Percentiles rank a stretch among this genome's conserved stretches.
These are phyloP conservation scores for Parathielavia appendiculata DNA, from an alignment of 495 filamentous ascomycete species.

Conservation along the genomic window DNA sequence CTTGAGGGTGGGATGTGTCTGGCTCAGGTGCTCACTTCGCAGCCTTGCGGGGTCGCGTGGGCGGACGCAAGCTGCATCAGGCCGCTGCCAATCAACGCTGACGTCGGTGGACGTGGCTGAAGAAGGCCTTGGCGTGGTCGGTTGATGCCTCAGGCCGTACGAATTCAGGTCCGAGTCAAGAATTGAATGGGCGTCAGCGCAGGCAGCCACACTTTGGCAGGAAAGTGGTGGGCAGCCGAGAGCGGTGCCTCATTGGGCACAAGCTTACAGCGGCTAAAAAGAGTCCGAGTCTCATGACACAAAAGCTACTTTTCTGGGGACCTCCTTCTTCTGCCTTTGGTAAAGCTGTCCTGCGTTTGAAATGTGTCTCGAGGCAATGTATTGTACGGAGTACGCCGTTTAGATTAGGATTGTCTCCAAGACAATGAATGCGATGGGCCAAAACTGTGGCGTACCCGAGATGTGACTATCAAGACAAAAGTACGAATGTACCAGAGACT, in stretches of 20 bases:
- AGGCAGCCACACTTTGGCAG: conserved; percentile 24
- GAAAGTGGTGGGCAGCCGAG: not conserved
- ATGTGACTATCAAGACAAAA: conserved; percentile 4
- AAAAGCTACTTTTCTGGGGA: no score
- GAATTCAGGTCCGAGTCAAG: no score
- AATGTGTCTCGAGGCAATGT: not conserved
- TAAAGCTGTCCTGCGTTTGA: not conserved
- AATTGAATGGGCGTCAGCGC: conserved; percentile 20
- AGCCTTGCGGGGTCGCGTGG: conserved; percentile 33
- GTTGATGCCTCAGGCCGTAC: conserved; percentile 18
- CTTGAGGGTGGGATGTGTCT: conserved; percentile 10
- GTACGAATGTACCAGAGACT: not conserved
- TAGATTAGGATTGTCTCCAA: not conserved
- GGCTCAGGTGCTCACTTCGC: conserved; percentile 13
- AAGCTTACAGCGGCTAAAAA: conserved; percentile 14
- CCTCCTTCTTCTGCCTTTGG: not conserved
- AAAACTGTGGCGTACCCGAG: not conserved
- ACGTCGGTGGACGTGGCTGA: conserved; percentile 23
- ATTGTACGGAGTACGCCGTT: not conserved
- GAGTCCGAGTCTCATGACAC: conserved; percentile 13
- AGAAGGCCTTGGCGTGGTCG: conserved; percentile 1
- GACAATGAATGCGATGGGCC: not conserved
- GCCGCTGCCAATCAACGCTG: conserved; percentile 14
- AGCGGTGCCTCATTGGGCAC: conserved; percentile 9
- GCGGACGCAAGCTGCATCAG: not conserved